Evolutionary conservation across 768 basidiomycete genomes (phyloP), one percentile per base, ranked within the genome.

Genomic region (Tricholoma terreum): DNA sequence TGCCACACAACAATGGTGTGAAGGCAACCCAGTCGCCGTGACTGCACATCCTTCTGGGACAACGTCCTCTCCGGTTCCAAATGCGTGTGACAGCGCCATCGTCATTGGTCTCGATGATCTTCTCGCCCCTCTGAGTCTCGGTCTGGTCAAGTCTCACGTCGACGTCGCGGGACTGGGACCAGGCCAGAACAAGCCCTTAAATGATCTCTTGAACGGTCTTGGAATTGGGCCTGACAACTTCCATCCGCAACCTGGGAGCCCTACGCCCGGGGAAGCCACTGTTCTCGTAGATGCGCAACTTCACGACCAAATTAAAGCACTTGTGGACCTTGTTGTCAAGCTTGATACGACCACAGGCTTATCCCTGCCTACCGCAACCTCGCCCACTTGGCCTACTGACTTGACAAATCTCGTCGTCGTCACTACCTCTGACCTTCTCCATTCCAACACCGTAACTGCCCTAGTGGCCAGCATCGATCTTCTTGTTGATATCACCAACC

Each of bases 71-170:
- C 40, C 43, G 17, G 31, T 38, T 2, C 38, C 52, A 15, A 56
- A 57, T 36, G 33, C 43, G 1, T 30, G 38, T 4, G 58, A 66
- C 48, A 50, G 55, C 30, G 67, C 67, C 17, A 59, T 69, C 43
- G 54, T 69, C 22, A 49, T 71, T 15, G 63, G 63, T 22, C 55
- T 70, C 14, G 63, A 69, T 27, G 54, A 61, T n/a, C 61, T 72
- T 17, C 54, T 69, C 17, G 43, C 56, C 11, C 31, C 45, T 4
- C 56, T 69, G n/a, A 66, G 66, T 27, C 54, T 70, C 33, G 55
- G 54, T 24, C 54, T 33, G 4, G 57, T 63, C 33, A 61, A 59
- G 15, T 58, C 52, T 14, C 51, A 65, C 5, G 54, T 61, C 8
- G 57, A 46, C 7, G 63, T 67, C 19, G 61, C 59, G 45, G 65